phyloP scores from a whole-genome alignment of 495 filamentous ascomycete species.

The Podospora pseudocomata region DNA sequence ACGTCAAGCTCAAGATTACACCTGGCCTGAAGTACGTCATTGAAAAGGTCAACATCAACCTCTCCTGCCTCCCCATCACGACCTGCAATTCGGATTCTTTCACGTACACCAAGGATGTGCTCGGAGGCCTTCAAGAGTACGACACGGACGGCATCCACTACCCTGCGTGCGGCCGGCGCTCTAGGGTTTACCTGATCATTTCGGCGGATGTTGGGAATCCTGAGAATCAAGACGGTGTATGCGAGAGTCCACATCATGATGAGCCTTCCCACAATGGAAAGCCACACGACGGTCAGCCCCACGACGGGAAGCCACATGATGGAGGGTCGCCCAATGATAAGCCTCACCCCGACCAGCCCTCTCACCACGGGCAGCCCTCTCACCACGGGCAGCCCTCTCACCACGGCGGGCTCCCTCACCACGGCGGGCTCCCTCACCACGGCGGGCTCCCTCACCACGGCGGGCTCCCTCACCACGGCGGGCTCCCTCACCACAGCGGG shows the following conservation, averaged over 20 bases:
- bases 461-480: too few relatives aligned
- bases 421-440: too few relatives aligned
- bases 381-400: too few relatives aligned
- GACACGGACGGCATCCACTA: neutral
- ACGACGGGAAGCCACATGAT: neutral
- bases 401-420: too few relatives aligned
- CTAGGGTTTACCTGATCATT: neutral
- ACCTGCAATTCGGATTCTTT: neutral
- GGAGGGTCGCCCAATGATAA: too few relatives aligned
- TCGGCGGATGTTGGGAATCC: neutral
- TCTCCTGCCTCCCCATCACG: neutral
- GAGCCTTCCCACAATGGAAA: neutral
- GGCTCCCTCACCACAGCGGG: too few relatives aligned
- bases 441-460: too few relatives aligned
- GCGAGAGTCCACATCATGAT: neutral
- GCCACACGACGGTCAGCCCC: neutral
- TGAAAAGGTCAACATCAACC: conserved; percentile 1
- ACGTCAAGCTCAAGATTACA: neutral
- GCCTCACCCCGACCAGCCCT: too few relatives aligned
- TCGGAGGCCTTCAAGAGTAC: neutral
- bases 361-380: too few relatives aligned
- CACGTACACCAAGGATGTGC: neutral
- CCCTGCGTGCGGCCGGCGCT: neutral
- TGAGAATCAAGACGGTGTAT: neutral
- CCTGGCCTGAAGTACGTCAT: conserved; percentile 1